A percentile compares a stretch with the other conserved stretches of the same genome.
Evolutionary conservation across 1,284 basidiomycete species (phyloP).

Genomic region (Macrocystidia cucumis): DNA sequence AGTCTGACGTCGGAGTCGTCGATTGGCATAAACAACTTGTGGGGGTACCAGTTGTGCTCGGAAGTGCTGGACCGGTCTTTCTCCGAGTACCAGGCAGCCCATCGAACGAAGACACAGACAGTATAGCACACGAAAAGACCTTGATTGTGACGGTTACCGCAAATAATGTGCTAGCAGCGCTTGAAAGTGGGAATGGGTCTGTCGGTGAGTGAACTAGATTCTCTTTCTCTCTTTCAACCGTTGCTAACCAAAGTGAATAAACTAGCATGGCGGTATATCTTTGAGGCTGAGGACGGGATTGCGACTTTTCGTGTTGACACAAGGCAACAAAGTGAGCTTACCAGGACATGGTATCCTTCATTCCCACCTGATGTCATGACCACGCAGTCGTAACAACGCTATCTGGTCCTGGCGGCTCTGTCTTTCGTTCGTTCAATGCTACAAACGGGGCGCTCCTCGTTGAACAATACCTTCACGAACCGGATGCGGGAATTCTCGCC

Average conservation of each 20-base stretch:
- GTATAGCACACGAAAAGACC: too few relatives aligned
- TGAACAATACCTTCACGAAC: constrained; percentile 55
- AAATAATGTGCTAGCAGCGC: constrained; percentile 73
- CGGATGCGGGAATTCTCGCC: constrained; percentile 31
- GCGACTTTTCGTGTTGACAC: constrained; percentile 61
- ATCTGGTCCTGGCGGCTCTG: constrained; percentile 70
- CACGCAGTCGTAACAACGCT: constrained; percentile 63
- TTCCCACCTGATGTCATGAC: too few relatives aligned
- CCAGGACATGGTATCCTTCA: too few relatives aligned
- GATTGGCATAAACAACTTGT: constrained; percentile 81
- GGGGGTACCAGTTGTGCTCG: constrained; percentile 56
- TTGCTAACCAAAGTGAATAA: background rate
- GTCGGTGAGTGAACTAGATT: constrained; percentile 46
- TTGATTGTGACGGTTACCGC: constrained; percentile 67
- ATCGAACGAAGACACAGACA: constrained; percentile 31
- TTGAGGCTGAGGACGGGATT: constrained; percentile 61
- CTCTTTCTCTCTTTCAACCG: background rate
- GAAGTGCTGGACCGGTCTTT: constrained; percentile 48
- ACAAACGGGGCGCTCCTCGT: constrained; percentile 62
- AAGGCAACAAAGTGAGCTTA: too few relatives aligned
- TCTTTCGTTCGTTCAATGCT: constrained; percentile 63
- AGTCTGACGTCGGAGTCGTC: constrained; percentile 73
- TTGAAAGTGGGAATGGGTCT: constrained; percentile 66
- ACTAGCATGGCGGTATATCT: constrained; percentile 77
- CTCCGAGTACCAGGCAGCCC: constrained; percentile 28